Base-by-base conservation (phyloP, 2,329 filamentous ascomycete genomes). In the Diaporthe eres region DNA sequence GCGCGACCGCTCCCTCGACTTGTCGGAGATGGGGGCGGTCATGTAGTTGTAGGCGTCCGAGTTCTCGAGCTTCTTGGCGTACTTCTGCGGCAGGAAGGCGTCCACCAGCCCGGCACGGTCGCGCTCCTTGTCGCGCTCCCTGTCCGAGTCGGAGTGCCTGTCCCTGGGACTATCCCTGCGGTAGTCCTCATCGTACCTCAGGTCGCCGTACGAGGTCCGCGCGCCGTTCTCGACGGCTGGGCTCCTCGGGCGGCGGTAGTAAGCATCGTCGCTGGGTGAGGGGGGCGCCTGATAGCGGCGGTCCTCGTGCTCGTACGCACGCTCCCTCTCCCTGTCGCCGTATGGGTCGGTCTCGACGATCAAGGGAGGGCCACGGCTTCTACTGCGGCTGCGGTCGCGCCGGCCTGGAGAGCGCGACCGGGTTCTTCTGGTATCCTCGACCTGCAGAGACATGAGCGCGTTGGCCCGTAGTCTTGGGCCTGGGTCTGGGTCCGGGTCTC, bases 391-490 rank as follows among this genome's bases (percentile, higher is more conserved):
- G 67, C 81, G 83, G 78, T 85, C 80, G 71, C 81, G 81, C 74
- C 81, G 81, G 9, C 81, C 84, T 63, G 83, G 85, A 0, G 89
- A 90, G 71, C 86, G 85, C 71, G 88, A 88, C 72, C 88, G 88
- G 67, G 84, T 86, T 72, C 86, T 85, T 67, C 83, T 82, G 75
- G 81, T 81, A 74, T 87, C 86, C 75, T 88, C 87, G 72, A 89
- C 86, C 74, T 85, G 84, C 60, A 90, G 84, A 79, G 90, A 90
- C 89, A 91, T 91, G 79, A 39, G 42, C 22, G 34, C n/a, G 71
- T 42, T 19, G 37, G n/a, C 37, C 19, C 67, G 37, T 28, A 37
- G 22, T 13, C 31, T 37, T 28, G 37, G 39, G 15, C 13, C 55
- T 58, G 17, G 13, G 58, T 9, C 58, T 44, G 58, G 22, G 34